phyloP scores from a whole-genome alignment of 2,329 filamentous ascomycete genomes.

The Pseudogymnoascus sp. region DNA sequence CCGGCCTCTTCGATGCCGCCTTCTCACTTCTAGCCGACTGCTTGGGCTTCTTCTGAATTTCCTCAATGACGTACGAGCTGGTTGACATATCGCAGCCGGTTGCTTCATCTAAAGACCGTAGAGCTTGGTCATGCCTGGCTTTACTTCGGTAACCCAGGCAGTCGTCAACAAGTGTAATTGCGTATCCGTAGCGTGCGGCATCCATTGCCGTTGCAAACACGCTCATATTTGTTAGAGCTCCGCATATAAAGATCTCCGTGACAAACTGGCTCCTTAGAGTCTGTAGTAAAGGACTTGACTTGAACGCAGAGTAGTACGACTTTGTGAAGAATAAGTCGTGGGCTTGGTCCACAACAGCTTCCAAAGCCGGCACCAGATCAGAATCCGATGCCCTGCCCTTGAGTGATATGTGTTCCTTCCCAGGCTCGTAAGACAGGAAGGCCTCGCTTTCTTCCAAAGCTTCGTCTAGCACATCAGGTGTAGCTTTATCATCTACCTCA shows the following conservation, averaged over 20 bases:
- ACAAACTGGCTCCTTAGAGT: slow-evolving; percentile 78
- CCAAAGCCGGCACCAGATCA: slow-evolving; percentile 37
- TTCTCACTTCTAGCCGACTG: slow-evolving; percentile 11
- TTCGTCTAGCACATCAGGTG: slow-evolving; percentile 6
- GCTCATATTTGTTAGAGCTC: slow-evolving; percentile 77
- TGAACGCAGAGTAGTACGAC: slow-evolving; percentile 81
- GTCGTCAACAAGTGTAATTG: slow-evolving; percentile 80
- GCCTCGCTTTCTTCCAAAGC: slow-evolving; percentile 17
- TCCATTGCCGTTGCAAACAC: slow-evolving; percentile 89
- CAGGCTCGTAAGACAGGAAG: slow-evolving; percentile 22
- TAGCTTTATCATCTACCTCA: slow-evolving; percentile 11
- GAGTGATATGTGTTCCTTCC: slow-evolving; percentile 33
- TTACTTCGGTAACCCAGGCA: slow-evolving; percentile 75
- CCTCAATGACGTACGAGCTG: slow-evolving; percentile 22
- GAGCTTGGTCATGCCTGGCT: slow-evolving; percentile 47
- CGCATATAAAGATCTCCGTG: slow-evolving; percentile 83
- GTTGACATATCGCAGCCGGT: slow-evolving; percentile 28
- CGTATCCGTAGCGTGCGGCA: slow-evolving; percentile 76
- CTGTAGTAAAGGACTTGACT: slow-evolving; percentile 62
- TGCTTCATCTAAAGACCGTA: slow-evolving; percentile 23
- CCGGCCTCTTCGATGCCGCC: slow-evolving; percentile 8
- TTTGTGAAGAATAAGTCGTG: slow-evolving; percentile 52
- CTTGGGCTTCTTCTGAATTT: slow-evolving; percentile 16
- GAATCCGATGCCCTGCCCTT: slow-evolving; percentile 37
- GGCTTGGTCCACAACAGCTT: slow-evolving; percentile 34